Evolutionary conservation across 2,329 filamentous ascomycete genomes (phyloP), one percentile per base, ranked within the genome.

Genomic region (Fusarium equiseti): DNA sequence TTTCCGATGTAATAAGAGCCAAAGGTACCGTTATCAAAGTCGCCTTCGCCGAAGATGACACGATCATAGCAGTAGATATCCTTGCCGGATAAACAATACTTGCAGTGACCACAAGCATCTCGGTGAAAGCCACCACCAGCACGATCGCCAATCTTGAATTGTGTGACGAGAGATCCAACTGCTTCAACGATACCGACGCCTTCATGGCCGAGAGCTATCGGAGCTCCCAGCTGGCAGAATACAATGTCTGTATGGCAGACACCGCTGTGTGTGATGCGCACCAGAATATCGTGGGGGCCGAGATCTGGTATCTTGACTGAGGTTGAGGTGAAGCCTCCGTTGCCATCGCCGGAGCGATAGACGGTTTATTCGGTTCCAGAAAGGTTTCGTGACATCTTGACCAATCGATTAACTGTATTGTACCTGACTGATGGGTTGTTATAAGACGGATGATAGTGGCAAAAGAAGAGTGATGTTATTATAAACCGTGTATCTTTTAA

Each of bases 101-200:
- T 63, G 26, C 60, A 63, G 1, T 62, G 60, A 2, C 60, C 60
- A 13, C 60, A 63, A 0, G 60, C 31, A 4, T 54, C 32, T 6
- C 60, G 60, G 13, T 63, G 60, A 3, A 63, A 63, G 6, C 60
- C 60, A 3, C 60, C 60, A 6, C 60, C 60, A 9, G 60, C 60
- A 0, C 60, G 22, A 11, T 63, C 60, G 9, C 57, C 57, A 16
- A 62, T 16, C 8, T 24, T 46, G 8, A 63, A 63, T 18, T 63
- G 60, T 6, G 46, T 63, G 5, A 63, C 60, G 0, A 63, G 31
- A 18, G 46, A 63, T 11, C 60, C 60, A 0, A 63, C 29, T 2
- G 46, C 32, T 16, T 63, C 46, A 1, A 63, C 60, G 2, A 62
- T 18, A 1, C 60, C 60, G 4, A 63, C 27, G 0, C 57, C 60